These are phyloP conservation scores for Cymodocea nodosa DNA, from an alignment of 116 monocot genomes.

Conservation along the genomic window DNA sequence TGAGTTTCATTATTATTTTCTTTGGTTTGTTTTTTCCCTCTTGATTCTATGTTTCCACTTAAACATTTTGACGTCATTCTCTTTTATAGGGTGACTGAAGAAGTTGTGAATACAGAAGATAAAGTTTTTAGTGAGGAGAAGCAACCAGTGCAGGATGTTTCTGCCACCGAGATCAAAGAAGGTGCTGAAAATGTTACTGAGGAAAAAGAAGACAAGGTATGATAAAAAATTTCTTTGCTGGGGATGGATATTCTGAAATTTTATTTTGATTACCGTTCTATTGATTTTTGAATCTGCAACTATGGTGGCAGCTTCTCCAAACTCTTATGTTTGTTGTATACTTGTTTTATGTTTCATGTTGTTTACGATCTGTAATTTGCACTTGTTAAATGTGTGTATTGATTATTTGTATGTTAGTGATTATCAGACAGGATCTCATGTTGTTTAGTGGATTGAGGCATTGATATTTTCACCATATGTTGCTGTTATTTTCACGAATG, in stretches of 20 bases:
- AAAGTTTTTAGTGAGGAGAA: slow-evolving; percentile 17
- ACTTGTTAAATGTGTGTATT: too few species aligned
- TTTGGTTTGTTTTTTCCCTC: background rate
- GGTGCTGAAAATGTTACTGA: slow-evolving; percentile 17
- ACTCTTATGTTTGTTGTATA: background rate
- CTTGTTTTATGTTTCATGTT: background rate
- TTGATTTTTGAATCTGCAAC: background rate
- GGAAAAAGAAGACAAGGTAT: slow-evolving; percentile 44
- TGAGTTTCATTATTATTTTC: slow-evolving; percentile 7
- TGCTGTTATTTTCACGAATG: background rate
- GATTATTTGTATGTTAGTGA: too few species aligned
- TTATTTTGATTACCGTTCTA: background rate
- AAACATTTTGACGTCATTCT: background rate
- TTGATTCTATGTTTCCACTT: background rate
- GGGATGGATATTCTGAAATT: background rate
- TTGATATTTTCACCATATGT: too few species aligned
- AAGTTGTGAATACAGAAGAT: slow-evolving; percentile 16
- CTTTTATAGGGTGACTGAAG: slow-evolving; percentile 6
- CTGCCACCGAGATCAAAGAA: slow-evolving; percentile 14
- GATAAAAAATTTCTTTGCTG: background rate
- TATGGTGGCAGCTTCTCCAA: background rate
- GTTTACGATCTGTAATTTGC: background rate
- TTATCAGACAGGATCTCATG: background rate
- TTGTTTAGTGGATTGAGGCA: background rate
- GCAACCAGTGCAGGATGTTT: slow-evolving; percentile 6